Conservation (phyloP, 2,329 filamentous ascomycete genomes). For the Ceratocystis harringtonii region DNA sequence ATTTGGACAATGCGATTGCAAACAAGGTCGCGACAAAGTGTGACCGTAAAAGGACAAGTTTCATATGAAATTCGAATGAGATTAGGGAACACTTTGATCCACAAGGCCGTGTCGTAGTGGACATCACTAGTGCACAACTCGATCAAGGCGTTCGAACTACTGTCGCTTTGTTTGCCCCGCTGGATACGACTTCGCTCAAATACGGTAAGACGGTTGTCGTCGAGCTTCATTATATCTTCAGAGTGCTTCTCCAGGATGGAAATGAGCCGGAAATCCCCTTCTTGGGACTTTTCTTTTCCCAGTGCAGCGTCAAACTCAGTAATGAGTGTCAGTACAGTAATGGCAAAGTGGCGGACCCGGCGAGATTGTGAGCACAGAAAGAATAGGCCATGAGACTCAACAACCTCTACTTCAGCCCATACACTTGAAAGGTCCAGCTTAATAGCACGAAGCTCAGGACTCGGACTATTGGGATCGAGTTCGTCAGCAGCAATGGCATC, state of each 20-base stretch:
- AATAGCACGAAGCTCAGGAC: conserved; percentile 49
- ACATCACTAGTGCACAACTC: conserved; percentile 92
- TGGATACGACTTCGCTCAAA: conserved; percentile 87
- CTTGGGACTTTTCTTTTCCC: conserved; percentile 38
- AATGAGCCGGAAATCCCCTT: conserved; percentile 59
- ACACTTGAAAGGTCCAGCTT: conserved; percentile 77
- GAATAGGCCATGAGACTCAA: conserved; percentile 91
- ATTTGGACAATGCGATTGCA: conserved; percentile 87
- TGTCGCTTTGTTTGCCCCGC: conserved; percentile 71
- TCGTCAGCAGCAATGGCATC: conserved; percentile 51
- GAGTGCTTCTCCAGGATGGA: conserved; percentile 85
- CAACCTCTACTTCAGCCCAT: conserved; percentile 87
- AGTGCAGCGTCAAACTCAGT: conserved; percentile 86
- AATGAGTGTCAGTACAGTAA: conserved; percentile 81
- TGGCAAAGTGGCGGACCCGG: conserved; percentile 74
- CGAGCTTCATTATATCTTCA: conserved; percentile 75
- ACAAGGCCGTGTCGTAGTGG: conserved; percentile 84
- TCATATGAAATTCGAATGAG: conserved; percentile 82
- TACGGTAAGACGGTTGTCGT: conserved; percentile 78
- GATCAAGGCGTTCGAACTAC: conserved; percentile 71
- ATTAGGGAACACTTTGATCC: conserved; percentile 97
- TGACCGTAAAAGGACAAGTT: conserved; percentile 79
- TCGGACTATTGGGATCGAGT: conserved; percentile 22
- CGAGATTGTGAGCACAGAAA: conserved; percentile 93
- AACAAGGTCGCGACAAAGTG: conserved; percentile 77